Evolutionary conservation across 2,329 filamentous ascomycete species (phyloP).

Genomic region (Phialemoniopsis sp.): DNA sequence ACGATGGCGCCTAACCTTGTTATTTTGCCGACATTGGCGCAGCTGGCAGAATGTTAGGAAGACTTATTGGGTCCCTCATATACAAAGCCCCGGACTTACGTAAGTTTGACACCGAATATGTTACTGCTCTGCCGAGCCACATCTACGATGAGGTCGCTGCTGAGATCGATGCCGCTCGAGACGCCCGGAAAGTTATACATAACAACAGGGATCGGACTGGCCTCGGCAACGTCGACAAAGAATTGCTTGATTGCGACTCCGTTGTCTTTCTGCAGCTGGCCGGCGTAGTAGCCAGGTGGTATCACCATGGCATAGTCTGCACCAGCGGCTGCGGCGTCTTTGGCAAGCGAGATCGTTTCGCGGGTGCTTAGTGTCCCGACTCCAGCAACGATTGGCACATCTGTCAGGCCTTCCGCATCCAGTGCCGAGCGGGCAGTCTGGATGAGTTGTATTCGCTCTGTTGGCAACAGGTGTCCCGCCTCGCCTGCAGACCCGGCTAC

Average conservation of each 20-base stretch:
- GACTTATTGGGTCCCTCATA: too few species aligned
- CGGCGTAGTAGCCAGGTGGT: constrained; percentile 33
- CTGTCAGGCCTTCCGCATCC: constrained; percentile 14
- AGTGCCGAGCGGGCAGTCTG: constrained; percentile 1
- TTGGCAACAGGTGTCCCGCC: constrained; percentile 4
- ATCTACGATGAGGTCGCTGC: constrained; percentile 13
- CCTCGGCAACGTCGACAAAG: constrained; percentile 13
- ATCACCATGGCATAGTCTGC: constrained; percentile 31
- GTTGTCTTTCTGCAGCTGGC: constrained; percentile 21
- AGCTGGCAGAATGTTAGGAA: neutral
- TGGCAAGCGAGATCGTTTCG: constrained; percentile 25
- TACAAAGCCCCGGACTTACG: neutral
- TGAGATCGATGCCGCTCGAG: constrained; percentile 14
- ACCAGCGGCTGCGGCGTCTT: constrained; percentile 29
- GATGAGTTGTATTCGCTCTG: constrained; percentile 5
- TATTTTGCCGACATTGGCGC: constrained; percentile 14
- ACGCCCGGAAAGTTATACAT: constrained; percentile 17
- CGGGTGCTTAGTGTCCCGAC: constrained; percentile 31
- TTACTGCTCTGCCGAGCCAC: constrained; percentile 12
- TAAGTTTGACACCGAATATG: constrained; percentile 15
- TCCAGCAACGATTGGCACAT: constrained; percentile 39
- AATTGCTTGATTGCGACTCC: constrained; percentile 11
- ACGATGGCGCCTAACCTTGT: constrained; percentile 12
- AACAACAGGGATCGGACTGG: constrained; percentile 14
- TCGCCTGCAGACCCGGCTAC: constrained; percentile 8